Evolutionary conservation across 2,329 filamentous ascomycete species (phyloP), one percentile per base, ranked within the genome.

Genomic region (Tolypocladium inflatum): DNA sequence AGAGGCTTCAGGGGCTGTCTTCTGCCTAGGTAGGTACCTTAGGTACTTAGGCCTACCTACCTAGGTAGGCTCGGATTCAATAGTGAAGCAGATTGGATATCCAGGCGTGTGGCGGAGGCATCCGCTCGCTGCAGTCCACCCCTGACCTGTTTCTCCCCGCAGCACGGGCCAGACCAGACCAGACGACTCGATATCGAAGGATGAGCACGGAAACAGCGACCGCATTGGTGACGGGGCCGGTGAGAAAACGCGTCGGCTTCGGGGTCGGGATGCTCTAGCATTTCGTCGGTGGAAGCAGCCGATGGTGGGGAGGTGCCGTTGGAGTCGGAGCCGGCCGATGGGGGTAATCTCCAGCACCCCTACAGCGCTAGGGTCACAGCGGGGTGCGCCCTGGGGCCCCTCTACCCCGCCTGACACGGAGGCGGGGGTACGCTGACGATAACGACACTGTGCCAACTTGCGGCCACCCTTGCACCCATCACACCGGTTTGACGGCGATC

Each of bases 301-400:
- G 68, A 68, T 60, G 59, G 58, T 64, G 63, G 65, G 64, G 63
- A 53, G 55, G 55, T 51, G 58, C 61, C 63, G 62, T 64, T 56
- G 59, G 57, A 38, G 48, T 58, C 69, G 69, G 69, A 71, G 69
- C 69, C 68, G 69, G 69, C 69, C 69, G 68, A 64, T 42, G 55
- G 45, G 38, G 26, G 9, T 19, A n/a, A n/a, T 38, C 38, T 37
- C 6, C 55, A 48, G 51, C 3, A 13, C 43, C 13, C 21, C 26
- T 30, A 30, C 11, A 23, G 52, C 30, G n/a, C 26, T 58, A 23
- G 37, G 13, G 23, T 30, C 23, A 9, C 15, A 48, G 43, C 43
- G 43, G 43, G 43, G 42, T 45, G 11, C 9, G n/a, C n/a, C 4
- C 21, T 23, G 42, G 42, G 42, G 5, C 23, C 45, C 45, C n/a